Evolutionary conservation across 768 basidiomycete species (phyloP), one percentile per base, ranked within the genome.

Genomic region (Auricularia sp.): DNA sequence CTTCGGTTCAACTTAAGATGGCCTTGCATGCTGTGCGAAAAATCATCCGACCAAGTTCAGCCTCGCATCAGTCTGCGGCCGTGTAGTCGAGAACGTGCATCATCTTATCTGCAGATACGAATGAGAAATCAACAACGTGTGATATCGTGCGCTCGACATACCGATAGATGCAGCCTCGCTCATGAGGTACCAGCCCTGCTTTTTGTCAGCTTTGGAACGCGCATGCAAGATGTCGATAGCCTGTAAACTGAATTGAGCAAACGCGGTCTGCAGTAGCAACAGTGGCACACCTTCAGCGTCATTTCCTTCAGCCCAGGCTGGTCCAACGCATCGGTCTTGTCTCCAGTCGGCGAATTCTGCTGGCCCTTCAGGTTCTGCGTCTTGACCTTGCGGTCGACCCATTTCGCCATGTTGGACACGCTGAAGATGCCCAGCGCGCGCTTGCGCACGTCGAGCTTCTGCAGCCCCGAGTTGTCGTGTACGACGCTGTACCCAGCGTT

Each of bases 301-400:
- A 77, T 77, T 3, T 76, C 71, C 62, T 74, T 75, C 44, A 77
- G 71, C 44, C 77, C 76, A 3, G 77, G 76, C 54, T 71, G 72
- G 67, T 77, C 73, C 56, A 67, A 54, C 44, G 66, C 62, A 33
- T 63, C 62, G 18, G 62, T 33, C 39, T 35, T 35, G 18, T 63
- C 47, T 11, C 62, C 62, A 47, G 42, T 51, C 5, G 47, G 62
- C 18, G 42, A 53, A 43, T 63, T 63, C 62, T 63, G 47, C 47
- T 36, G 66, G 65, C 63, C 64, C 14, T 53, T 23, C 18, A 72
- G 62, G 66, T 69, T 71, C 33, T 67, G 65, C 18, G 66, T 67
- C 72, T 70, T 76, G 62, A 77, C 70, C 61, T 75, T 65, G 39
- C 75, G 69, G 66, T 77, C 76, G 65, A 77, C 68, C 75, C 75